A percentile compares a stretch with the other conserved stretches of the same genome.
Evolutionary conservation across 441 rosid species (phyloP).

Genomic region (Metrosideros polymorpha): DNA sequence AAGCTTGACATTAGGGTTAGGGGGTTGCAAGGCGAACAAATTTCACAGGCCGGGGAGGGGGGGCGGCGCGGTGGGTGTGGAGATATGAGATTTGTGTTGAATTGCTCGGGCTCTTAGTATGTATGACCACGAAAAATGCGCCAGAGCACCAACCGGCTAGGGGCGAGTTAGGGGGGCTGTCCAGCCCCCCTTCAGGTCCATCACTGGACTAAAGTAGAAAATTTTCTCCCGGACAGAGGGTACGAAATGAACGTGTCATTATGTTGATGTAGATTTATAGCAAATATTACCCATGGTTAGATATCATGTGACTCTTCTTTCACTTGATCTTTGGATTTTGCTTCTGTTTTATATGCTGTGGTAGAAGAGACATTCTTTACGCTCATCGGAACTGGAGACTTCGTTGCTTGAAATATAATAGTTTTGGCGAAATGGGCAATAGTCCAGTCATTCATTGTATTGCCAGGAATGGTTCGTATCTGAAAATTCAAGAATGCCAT

Average conservation of each 20-base stretch:
- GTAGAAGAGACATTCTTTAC: neutral
- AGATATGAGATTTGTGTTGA: neutral
- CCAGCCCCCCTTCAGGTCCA: neutral
- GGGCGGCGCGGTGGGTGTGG: too few species aligned
- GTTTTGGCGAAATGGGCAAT: neutral
- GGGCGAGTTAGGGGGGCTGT: neutral
- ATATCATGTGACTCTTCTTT: neutral
- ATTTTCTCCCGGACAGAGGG: neutral
- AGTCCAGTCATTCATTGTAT: neutral
- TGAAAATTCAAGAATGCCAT: neutral
- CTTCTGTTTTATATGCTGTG: neutral
- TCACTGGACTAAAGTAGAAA: neutral
- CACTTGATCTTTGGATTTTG: neutral
- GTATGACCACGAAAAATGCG: neutral
- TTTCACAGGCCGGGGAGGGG: neutral
- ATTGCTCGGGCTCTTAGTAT: neutral
- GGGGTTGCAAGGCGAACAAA: neutral
- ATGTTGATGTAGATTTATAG: neutral
- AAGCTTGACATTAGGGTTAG: neutral
- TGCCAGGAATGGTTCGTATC: neutral
- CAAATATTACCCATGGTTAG: neutral
- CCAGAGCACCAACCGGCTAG: neutral
- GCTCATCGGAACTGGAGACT: neutral
- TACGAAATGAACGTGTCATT: neutral
- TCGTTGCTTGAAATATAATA: neutral